Percentiles rank a stretch among this genome's conserved stretches.
Conservation (phyloP, 78 protist genomes). For the Tieghemostelium lacteum region DNA sequence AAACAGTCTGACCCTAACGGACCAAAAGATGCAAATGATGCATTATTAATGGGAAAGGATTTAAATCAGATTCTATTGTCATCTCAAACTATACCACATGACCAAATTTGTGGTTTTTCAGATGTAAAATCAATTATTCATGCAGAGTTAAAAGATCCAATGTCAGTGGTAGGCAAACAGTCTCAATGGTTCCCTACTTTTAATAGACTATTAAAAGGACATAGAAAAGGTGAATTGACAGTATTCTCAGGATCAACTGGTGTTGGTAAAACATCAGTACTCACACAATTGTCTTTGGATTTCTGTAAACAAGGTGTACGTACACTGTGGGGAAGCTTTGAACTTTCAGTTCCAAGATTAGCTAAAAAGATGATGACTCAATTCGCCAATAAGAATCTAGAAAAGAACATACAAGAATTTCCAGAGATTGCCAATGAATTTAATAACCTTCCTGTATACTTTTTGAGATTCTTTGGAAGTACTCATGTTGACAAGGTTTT, state of each 20-base stretch:
- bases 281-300: conserved; percentile 85
- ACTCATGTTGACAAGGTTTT: conserved; percentile 84
- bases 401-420: conserved; percentile 39
- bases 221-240: conserved; percentile 89
- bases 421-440: conserved; percentile 68
- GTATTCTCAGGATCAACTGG: conserved; percentile 92
- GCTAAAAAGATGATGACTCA: conserved; percentile 84
- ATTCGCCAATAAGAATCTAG: conserved; percentile 21
- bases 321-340: conserved; percentile 92
- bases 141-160: conserved; percentile 63
- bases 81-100: conserved; percentile 71
- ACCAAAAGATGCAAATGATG: conserved; percentile 90
- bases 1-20: conserved; percentile 47
- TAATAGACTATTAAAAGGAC: conserved; percentile 83
- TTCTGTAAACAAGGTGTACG: conserved; percentile 67
- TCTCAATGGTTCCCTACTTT: conserved; percentile 75
- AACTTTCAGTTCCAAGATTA: conserved; percentile 72
- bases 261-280: conserved; percentile 82
- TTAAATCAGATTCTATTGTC: conserved; percentile 45
- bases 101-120: conserved; percentile 65
- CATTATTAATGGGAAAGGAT: conserved; percentile 46
- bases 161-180: conserved; percentile 61
- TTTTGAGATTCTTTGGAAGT: conserved; percentile 84
- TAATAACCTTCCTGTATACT: conserved; percentile 83
- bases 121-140: conserved; percentile 54